These are phyloP conservation scores for Coccomyxa subellipsoidea DNA, from an alignment of 163 green algal species.

Conservation along the genomic window DNA sequence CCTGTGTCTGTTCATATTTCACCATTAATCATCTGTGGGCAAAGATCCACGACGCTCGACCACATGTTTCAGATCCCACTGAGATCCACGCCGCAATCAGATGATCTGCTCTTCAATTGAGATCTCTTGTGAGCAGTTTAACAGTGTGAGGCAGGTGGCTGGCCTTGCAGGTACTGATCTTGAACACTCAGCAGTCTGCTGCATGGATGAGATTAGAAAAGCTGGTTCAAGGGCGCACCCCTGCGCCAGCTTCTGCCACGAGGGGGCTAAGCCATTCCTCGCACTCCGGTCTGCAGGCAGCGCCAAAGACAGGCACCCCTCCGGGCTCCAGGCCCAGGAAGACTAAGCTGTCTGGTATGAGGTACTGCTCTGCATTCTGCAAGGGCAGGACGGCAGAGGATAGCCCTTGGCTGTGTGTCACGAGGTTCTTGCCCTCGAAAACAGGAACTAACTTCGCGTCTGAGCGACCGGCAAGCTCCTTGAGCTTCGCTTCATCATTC, in stretches of 20 bases:
- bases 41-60: no score
- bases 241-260: neutral
- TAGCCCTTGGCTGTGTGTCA: neutral
- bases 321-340: conserved; percentile 29
- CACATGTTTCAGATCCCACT: no score
- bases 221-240: neutral
- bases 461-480: conserved; percentile 10
- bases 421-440: conserved; percentile 16
- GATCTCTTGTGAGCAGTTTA: no score
- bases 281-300: conserved; percentile 3
- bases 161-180: no score
- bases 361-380: neutral
- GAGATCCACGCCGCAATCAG: no score
- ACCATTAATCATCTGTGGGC: no score
- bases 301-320: conserved; percentile 27
- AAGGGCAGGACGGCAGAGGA: neutral
- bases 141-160: no score
- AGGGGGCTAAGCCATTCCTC: neutral
- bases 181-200: no score
- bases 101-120: no score
- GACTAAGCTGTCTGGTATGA: conserved; percentile 1
- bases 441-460: conserved; percentile 20
- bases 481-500: conserved; percentile 15
- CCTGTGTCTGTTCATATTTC: neutral
- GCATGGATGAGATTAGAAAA: no score